Base-by-base conservation (phyloP, 2,329 filamentous ascomycete genomes). In the Phialocephala subalpina region DNA sequence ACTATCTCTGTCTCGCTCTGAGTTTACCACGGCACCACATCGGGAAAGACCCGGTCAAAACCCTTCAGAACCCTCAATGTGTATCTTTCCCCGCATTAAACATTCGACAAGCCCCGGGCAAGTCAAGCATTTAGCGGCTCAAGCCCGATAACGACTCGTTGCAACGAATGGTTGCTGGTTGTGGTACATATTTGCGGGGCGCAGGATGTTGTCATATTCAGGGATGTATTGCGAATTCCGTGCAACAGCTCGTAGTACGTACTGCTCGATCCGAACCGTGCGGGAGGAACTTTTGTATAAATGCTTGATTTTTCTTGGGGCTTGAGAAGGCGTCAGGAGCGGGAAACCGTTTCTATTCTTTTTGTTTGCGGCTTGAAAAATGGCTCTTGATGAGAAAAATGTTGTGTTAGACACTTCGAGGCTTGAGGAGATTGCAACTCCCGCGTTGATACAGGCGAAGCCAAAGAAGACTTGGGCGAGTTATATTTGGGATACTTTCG, bases 401-500 rank as follows among this genome's bases (percentile, higher is more conserved):
- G 40, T 42, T 42, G 40, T 18, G 40, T 16, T 16, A 6, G n/a
- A 42, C 40, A n/a, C 16, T 16, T n/a, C 12, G 16, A 16, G 5
- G 40, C 7, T 25, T 22, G 45, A 49, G 45, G n/a, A 22, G 14
- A 6, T 25, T 49, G n/a, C 45, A 11, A 3, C n/a, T 22, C n/a
- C 45, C 3, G 11, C n/a, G n/a, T 5, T 25, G 20, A 22, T 49
- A 3, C 45, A 49, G n/a, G 3, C 11, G 45, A 22, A 58, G 9
- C 38, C 38, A 25, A 57, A 58, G 53, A 63, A 36, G 27, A 52
- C 29, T 76, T 84, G 82, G 82, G 76, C 79, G 42, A 80, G 79
- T 65, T 85, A 84, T 63, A 74, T 86, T 57, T 85, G 83, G 83
- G 83, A 86, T 73, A 82, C 80, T 1, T 77, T 84, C 11, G 83